A percentile compares a stretch with the other conserved stretches of the same genome.
These are phyloP conservation scores for Sesbania bispinosa DNA, from an alignment of 306 rosid species.

Conservation along the genomic window DNA sequence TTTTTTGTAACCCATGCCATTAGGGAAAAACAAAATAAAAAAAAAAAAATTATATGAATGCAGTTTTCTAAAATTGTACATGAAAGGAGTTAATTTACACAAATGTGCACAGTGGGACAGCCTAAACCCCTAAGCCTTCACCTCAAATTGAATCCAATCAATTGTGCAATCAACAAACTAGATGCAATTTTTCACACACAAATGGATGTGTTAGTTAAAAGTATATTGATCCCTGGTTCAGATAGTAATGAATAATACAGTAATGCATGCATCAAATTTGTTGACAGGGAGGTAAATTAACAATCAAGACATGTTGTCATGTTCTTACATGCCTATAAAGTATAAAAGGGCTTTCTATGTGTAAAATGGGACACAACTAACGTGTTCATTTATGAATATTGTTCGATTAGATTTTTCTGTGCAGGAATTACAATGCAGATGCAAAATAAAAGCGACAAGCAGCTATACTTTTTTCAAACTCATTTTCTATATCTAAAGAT, in stretches of 20 bases:
- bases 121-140: slow-evolving; percentile 14
- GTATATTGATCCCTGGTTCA: not conserved
- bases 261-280: slow-evolving; percentile 1
- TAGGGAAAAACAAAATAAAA: not conserved
- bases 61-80: not conserved
- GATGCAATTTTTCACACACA: slow-evolving; percentile 12
- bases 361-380: not conserved
- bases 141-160: slow-evolving; percentile 9
- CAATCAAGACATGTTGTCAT: not conserved
- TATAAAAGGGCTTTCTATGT: not conserved
- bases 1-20: not conserved
- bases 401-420: not conserved
- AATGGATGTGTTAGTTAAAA: not conserved
- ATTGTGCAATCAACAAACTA: slow-evolving; percentile 1
- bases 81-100: not conserved
- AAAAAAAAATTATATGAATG: slow-evolving; percentile 9
- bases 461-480: not conserved
- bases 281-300: not conserved
- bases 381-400: not conserved
- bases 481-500: not conserved
- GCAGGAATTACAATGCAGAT: not conserved
- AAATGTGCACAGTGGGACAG: not conserved
- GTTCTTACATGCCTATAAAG: not conserved
- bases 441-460: not conserved
- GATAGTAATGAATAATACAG: slow-evolving; percentile 3